Percentiles rank a stretch among this genome's conserved stretches.
These are phyloP conservation scores for Guyanaporus albipodus DNA, from an alignment of 768 basidiomycete genomes.

Conservation along the genomic window DNA sequence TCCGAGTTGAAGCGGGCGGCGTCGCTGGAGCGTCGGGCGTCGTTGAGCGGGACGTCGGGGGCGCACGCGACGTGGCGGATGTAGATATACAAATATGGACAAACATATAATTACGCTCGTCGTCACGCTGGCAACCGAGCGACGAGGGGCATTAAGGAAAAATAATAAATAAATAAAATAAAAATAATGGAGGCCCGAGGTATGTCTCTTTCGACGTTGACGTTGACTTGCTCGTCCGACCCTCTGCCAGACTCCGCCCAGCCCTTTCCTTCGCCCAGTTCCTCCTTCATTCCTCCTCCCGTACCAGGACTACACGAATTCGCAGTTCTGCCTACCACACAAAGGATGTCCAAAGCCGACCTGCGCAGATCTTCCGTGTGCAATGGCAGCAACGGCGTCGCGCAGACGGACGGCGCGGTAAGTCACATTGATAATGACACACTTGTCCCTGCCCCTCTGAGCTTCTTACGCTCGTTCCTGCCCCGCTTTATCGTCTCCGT, in stretches of 20 bases:
- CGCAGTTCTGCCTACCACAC: slow-evolving; percentile 41
- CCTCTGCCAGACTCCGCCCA: slow-evolving; percentile 35
- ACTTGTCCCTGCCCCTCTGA: slow-evolving; percentile 17
- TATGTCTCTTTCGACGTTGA: not conserved
- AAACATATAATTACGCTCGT: slow-evolving; percentile 6
- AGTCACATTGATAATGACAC: slow-evolving; percentile 16
- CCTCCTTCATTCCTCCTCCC: slow-evolving; percentile 66
- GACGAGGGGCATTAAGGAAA: not conserved
- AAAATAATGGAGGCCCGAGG: not conserved
- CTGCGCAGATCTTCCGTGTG: slow-evolving; percentile 7
- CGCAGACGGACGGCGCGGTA: slow-evolving; percentile 27
- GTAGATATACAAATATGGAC: slow-evolving; percentile 14
- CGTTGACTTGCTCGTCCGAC: not conserved
- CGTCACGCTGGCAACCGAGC: slow-evolving; percentile 3
- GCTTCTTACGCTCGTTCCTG: slow-evolving; percentile 24
- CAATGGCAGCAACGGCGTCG: slow-evolving; percentile 8
- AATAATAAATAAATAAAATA: not conserved
- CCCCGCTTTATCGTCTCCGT: slow-evolving; percentile 25
- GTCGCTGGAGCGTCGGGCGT: slow-evolving; percentile 25
- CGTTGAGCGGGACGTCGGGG: slow-evolving; percentile 9
- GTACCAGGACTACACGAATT: slow-evolving; percentile 66
- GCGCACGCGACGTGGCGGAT: slow-evolving; percentile 17
- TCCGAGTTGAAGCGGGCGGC: slow-evolving; percentile 30
- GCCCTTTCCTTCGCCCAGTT: slow-evolving; percentile 61
- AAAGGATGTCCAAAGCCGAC: slow-evolving; percentile 27